phyloP scores from a whole-genome alignment of 345 rosid species.

The Geranium brycei region DNA sequence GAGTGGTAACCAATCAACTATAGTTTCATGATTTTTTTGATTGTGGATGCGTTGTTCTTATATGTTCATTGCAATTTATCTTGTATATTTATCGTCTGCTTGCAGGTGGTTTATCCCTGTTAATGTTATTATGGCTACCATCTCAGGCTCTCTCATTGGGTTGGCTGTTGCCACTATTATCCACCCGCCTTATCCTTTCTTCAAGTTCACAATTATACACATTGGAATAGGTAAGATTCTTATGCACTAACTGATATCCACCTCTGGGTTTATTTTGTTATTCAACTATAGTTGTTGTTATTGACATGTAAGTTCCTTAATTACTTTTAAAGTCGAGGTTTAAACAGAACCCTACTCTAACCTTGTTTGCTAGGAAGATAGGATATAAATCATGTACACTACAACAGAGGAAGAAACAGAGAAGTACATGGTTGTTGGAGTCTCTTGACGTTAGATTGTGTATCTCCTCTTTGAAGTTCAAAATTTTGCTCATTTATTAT shows the following conservation, averaged over 20 bases:
- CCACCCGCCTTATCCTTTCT: slow-evolving; percentile 89
- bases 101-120: slow-evolving; percentile 97
- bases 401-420: too few species aligned
- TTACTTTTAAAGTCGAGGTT: not conserved
- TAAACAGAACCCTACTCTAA: too few species aligned
- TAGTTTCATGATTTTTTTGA: not conserved
- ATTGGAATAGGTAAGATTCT: slow-evolving; percentile 57
- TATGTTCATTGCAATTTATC: not conserved
- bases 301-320: not conserved
- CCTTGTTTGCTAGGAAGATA: too few species aligned
- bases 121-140: slow-evolving; percentile 59
- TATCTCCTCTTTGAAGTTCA: too few species aligned
- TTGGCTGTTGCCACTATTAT: slow-evolving; percentile 44
- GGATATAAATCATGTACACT: too few species aligned
- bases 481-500: too few species aligned
- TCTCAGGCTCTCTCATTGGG: slow-evolving; percentile 77
- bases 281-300: too few species aligned
- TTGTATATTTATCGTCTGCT: not conserved
- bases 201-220: slow-evolving; percentile 81
- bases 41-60: too few species aligned
- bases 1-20: slow-evolving; percentile 42
- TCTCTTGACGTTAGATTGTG: too few species aligned
- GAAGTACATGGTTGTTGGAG: too few species aligned
- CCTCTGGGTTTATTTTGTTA: too few species aligned
- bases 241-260: too few species aligned